phyloP scores from a whole-genome alignment of 2,329 filamentous ascomycete species.

The Akanthomyces uredinophilus region DNA sequence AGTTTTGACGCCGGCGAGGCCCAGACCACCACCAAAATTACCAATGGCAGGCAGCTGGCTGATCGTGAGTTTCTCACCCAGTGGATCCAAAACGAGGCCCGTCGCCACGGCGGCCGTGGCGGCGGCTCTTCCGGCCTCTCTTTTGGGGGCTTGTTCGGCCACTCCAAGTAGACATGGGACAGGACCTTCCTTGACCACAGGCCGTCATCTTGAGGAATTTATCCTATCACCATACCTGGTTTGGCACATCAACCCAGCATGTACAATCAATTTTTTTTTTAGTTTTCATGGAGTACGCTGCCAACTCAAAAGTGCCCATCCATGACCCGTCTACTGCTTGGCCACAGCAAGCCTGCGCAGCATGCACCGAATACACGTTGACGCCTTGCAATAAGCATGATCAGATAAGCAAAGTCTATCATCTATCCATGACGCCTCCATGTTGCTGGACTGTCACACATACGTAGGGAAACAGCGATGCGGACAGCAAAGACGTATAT shows the following conservation, averaged over 20 bases:
- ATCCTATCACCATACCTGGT: too few species aligned
- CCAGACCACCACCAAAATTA: slow-evolving; percentile 42
- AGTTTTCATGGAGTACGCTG: too few species aligned
- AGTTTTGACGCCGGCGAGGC: slow-evolving; percentile 53
- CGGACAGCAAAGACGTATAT: not conserved
- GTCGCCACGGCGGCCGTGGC: slow-evolving; percentile 40
- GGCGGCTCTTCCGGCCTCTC: slow-evolving; percentile 33
- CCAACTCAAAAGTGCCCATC: too few species aligned
- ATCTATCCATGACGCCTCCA: not conserved
- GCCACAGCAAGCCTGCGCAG: too few species aligned
- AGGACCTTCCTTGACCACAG: too few species aligned
- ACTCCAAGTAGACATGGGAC: slow-evolving; percentile 10
- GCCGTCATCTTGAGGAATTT: too few species aligned
- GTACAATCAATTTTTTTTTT: too few species aligned
- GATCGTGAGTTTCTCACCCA: slow-evolving; percentile 46
- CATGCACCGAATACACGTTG: not conserved
- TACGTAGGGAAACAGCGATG: not conserved
- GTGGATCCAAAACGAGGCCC: slow-evolving; percentile 49
- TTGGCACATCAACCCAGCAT: too few species aligned
- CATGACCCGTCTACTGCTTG: too few species aligned
- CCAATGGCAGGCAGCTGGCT: slow-evolving; percentile 43
- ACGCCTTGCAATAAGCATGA: not conserved
- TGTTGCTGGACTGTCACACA: not conserved
- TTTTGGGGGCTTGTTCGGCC: slow-evolving; percentile 39
- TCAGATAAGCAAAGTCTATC: not conserved